Conservation (phyloP, 371 early-diverging fungal genomes). For the Rhizopus delemar region DNA sequence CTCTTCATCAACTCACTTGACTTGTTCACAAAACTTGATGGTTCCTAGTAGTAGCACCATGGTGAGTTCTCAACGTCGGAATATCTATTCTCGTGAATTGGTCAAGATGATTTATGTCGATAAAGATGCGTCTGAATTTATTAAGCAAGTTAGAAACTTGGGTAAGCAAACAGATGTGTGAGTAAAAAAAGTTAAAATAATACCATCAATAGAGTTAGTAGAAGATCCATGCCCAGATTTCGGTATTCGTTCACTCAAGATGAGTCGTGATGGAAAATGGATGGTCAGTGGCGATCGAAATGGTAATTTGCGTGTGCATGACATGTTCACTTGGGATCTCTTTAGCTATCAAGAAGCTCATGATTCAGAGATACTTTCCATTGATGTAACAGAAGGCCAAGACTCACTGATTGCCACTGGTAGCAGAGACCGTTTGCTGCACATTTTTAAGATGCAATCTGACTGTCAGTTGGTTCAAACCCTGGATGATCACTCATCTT, state of each 20-base stretch:
- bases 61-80: constrained; percentile 36
- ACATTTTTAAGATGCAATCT: constrained; percentile 69
- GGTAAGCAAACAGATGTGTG: neutral
- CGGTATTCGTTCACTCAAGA: constrained; percentile 71
- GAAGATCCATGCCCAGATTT: constrained; percentile 55
- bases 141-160: constrained; percentile 26
- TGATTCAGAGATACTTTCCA: constrained; percentile 78
- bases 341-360: constrained; percentile 78
- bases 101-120: constrained; percentile 64
- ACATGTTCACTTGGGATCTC: constrained; percentile 61
- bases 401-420: constrained; percentile 68
- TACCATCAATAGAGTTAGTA: constrained; percentile 9
- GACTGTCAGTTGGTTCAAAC: constrained; percentile 74
- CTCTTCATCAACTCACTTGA: neutral
- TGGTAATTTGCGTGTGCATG: constrained; percentile 75
- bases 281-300: constrained; percentile 79
- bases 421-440: constrained; percentile 79
- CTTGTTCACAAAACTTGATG: constrained; percentile 6
- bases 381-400: constrained; percentile 66
- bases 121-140: constrained; percentile 45
- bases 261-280: constrained; percentile 68
- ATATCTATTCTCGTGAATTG: constrained; percentile 63
- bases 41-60: constrained; percentile 35
- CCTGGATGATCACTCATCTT: constrained; percentile 85
- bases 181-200: no score